Base-by-base conservation (phyloP, 2,329 filamentous ascomycete species). In the Fusarium albosuccineum region DNA sequence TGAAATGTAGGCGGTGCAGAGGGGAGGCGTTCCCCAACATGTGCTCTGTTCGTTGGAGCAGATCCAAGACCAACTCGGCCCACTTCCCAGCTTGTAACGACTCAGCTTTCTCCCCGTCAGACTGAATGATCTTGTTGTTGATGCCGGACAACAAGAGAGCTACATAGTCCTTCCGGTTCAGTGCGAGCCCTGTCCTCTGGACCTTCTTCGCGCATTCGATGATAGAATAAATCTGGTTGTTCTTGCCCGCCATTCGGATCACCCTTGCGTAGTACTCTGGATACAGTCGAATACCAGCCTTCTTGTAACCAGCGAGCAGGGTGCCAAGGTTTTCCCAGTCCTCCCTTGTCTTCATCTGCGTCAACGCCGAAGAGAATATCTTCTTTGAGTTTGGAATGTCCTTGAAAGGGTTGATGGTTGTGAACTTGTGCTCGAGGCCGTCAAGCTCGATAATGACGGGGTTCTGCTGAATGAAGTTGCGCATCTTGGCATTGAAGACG, bases 381-480 rank as follows among this genome's bases (percentile, higher is more conserved):
- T 74, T 74, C 26, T 78, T 79, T 6, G 83, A 82, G 66, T 79
- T 78, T 37, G 82, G 84, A 5, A 86, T 58, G 40, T 80, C 81
- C 17, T 62, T 76, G 66, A 79, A 66, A n/a, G 67, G 74, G 75
- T 87, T 74, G 58, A 83, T 76, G 72, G 83, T 77, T 48, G 77
- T 76, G 77, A 88, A 88, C 66, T 80, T 82, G 75, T 85, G 75
- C 66, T 85, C 78, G 60, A 87, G 80, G 69, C 82, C 87, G 61
- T 86, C 86, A 66, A 91, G 82, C 67, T 88, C 85, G 65, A 89
- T 84, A 62, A 81, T 80, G 63, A 89, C 81, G 37, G 87, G 86
- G 73, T 89, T 86, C 36, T 80, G 77, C 61, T 84, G 78, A 40
- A 91, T 82, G 60, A 76, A 76, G 66, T 82, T 77, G 66, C 81